Evolutionary conservation across 495 filamentous ascomycete genomes (phyloP), one percentile per base, ranked within the genome.

Genomic region (Glutinoglossum americanum): DNA sequence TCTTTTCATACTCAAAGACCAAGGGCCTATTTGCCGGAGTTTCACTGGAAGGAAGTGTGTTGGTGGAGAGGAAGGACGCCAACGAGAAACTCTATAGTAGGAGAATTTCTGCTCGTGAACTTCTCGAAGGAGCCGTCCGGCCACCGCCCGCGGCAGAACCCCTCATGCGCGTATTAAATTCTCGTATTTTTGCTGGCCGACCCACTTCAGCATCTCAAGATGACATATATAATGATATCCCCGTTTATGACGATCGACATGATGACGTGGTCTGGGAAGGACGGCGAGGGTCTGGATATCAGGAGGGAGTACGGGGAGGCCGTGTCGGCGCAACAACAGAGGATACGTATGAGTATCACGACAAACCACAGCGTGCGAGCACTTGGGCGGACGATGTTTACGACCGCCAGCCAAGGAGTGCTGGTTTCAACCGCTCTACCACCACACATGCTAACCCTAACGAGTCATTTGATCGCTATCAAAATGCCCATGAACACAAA

Each of bases 1-100:
- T 98, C 21, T 98, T 98, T 74, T 84, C 85, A 61, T 98, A 97
- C 72, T 86, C 81, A 59, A 97, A 96, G 71, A 98, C 92, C 28
- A 96, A 96, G 73, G 92, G 92, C 26, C 73, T 97, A 13, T 98
- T 98, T 62, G 92, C 92, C 1, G 92, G 92, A 64, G 90, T 98
- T 51, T 90, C 84, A 62, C 71, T 98, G 60, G 92, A 98, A 69
- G 92, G 92, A 17, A 86, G 82, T 51, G 87, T 82, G 56, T 79
- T 98, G 39, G 80, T 95, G 55, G 93, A 97, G 71, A 81, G 92
- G 58, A 84, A 86, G 66, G 92, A 98, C 71, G 92, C 93, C 57
- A 98, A 98, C 64, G 84, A 90, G 70, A 96, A 94, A 69, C 76
- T 98, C 54, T 98, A 98, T 71, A 85, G 85, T 56, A 79, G 79